Evolutionary conservation across 2,329 filamentous ascomycete species (phyloP).

Genomic region (Epichloe hybrida): DNA sequence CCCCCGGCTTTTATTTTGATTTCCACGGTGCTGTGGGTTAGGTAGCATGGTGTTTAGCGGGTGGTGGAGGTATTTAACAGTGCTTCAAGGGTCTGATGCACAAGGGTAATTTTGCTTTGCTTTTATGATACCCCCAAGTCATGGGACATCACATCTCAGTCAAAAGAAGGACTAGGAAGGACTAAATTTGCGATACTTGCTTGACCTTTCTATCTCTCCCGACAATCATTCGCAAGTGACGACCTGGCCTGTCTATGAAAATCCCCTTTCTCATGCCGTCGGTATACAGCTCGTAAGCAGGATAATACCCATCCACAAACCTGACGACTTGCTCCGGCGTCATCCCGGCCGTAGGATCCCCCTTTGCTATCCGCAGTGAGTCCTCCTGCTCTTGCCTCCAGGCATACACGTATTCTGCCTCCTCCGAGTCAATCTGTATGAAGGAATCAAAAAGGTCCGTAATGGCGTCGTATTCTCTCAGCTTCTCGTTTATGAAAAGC

Average conservation of each 20-base stretch:
- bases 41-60: slow-evolving; percentile 1
- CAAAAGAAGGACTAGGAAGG: background rate
- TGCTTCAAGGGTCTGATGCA: background rate
- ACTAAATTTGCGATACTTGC: background rate
- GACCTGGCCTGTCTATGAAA: slow-evolving; percentile 33
- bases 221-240: slow-evolving; percentile 50
- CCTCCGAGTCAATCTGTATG: slow-evolving; percentile 53
- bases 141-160: background rate
- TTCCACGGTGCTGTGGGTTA: background rate
- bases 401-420: slow-evolving; percentile 63
- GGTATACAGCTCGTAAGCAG: slow-evolving; percentile 57
- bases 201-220: slow-evolving; percentile 43
- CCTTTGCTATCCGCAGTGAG: slow-evolving; percentile 49
- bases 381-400: slow-evolving; percentile 78
- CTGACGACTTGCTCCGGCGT: slow-evolving; percentile 61
- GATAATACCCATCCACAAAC: slow-evolving; percentile 60
- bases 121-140: slow-evolving; percentile 2
- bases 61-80: background rate
- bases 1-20: background rate
- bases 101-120: background rate
- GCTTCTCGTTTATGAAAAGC: slow-evolving; percentile 33
- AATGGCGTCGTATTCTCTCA: slow-evolving; percentile 33
- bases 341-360: slow-evolving; percentile 53
- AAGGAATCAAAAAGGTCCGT: slow-evolving; percentile 40
- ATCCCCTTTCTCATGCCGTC: slow-evolving; percentile 44